Evolutionary conservation across 2,329 filamentous ascomycete genomes (phyloP).

Genomic region (Didymellaceae sp.): DNA sequence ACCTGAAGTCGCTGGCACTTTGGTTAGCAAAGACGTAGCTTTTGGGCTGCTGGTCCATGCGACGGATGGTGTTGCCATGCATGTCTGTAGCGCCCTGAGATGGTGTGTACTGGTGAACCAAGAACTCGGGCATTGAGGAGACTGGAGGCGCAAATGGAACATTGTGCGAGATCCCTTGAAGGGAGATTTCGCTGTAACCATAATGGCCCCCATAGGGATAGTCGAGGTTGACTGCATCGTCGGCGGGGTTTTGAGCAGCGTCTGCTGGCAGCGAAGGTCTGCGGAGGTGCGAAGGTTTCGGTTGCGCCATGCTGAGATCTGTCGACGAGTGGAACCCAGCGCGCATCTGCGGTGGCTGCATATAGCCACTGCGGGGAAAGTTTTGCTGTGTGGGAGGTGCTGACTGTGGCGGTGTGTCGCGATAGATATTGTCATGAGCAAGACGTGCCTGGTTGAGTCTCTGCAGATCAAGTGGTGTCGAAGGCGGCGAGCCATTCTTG

Average conservation of each 20-base stretch:
- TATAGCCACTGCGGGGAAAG: slow-evolving; percentile 50
- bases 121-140: slow-evolving; percentile 46
- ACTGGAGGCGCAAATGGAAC: slow-evolving; percentile 43
- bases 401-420: slow-evolving; percentile 58
- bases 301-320: slow-evolving; percentile 43
- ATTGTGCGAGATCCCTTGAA: slow-evolving; percentile 41
- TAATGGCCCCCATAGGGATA: slow-evolving; percentile 33
- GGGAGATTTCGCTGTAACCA: slow-evolving; percentile 40
- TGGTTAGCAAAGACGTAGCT: slow-evolving; percentile 58
- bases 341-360: slow-evolving; percentile 44
- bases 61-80: slow-evolving; percentile 35
- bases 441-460: slow-evolving; percentile 40
- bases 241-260: slow-evolving; percentile 29
- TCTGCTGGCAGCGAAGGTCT: slow-evolving; percentile 46
- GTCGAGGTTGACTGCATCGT: slow-evolving; percentile 33
- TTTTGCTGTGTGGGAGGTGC: slow-evolving; percentile 58
- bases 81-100: slow-evolving; percentile 48
- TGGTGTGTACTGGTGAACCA: slow-evolving; percentile 57
- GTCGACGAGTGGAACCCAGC: slow-evolving; percentile 44
- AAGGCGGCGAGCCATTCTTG: slow-evolving; percentile 53
- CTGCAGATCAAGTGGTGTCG: slow-evolving; percentile 50
- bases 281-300: slow-evolving; percentile 46
- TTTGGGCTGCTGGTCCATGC: slow-evolving; percentile 46
- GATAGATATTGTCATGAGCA: slow-evolving; percentile 45
- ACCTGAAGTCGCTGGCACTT: slow-evolving; percentile 52